Evolutionary conservation across 1,284 basidiomycete species (phyloP), one percentile per base, ranked within the genome.

Genomic region (Earliella scabrosa): DNA sequence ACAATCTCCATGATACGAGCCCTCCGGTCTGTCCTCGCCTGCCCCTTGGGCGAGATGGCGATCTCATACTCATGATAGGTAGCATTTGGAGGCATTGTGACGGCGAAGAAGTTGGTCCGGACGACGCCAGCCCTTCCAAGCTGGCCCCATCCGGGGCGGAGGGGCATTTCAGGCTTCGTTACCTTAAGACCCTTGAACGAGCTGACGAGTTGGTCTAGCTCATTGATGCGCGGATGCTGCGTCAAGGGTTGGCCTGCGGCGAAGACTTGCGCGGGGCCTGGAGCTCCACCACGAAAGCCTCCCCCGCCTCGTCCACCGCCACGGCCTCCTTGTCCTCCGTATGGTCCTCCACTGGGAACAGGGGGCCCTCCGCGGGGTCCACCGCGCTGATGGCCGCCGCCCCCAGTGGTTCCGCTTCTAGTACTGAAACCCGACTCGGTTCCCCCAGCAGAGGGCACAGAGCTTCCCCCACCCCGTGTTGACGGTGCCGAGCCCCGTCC

Each of bases 91-190:
- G 81, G 77, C 23, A 85, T 67, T 31, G 68, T 77, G 23, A 89
- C 66, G 0, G 86, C 61, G 66, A 89, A 90, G 68, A 90, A 88
- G 66, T 92, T 92, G 36, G 87, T 75, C 1, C 89, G 79, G 7
- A 91, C 69, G 0, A 71, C 77, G 45, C 85, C 79, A 0, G 75
- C 55, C 2, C 56, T 75, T 2, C 90, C 90, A 1, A 71, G 64
- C 0, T 80, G 87, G 8, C 89, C 89, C 59, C 78, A 91, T 0
- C 85, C 85, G 0, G 88, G 87, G 8, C 90, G 82, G 3, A 83
- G 72, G 5, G 88, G 88, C 11, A 81, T 81, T 8, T 78, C 75
- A 2, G 75, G 72, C 14, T 68, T 56, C 1, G 71, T 63, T n/a
- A n/a, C n/a, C 13, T 71, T 58, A 7, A 72, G 34, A 0, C 66